A percentile compares a stretch with the other conserved stretches of the same genome.
phyloP scores from a whole-genome alignment of 129 eudicot genomes.

The Tanacetum coccineum region DNA sequence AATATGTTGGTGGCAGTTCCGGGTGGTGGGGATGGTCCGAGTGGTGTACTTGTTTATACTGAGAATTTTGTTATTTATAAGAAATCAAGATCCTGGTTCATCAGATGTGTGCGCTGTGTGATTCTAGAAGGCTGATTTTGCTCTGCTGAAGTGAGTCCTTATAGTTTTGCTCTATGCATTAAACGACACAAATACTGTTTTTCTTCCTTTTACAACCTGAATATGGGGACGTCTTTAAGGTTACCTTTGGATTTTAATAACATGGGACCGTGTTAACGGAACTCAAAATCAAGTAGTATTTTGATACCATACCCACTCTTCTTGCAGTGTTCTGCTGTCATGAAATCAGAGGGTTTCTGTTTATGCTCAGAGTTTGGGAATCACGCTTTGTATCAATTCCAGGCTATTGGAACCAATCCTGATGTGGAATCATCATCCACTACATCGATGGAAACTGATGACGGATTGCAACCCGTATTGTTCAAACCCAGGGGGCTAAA shows the following conservation, averaged over 20 bases:
- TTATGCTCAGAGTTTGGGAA: slow-evolving; percentile 99
- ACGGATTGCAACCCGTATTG: slow-evolving; percentile 93
- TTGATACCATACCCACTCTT: slow-evolving; percentile 90
- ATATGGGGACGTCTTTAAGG: slow-evolving; percentile 93
- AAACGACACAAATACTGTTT: slow-evolving; percentile 84
- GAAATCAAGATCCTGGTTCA: no score
- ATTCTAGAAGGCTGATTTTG: no score
- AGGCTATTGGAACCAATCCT: slow-evolving; percentile 90
- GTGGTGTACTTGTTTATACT: no score
- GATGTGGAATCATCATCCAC: slow-evolving; percentile 95
- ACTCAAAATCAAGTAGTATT: slow-evolving; percentile 85
- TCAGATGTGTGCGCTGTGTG: no score
- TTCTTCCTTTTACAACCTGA: slow-evolving; percentile 93
- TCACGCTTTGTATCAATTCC: slow-evolving; percentile 93
- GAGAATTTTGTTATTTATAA: no score
- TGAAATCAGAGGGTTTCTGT: slow-evolving; percentile 77
- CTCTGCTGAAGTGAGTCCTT: no score
- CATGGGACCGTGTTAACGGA: slow-evolving; percentile 80
- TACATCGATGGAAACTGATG: slow-evolving; percentile 89
- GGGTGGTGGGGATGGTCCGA: no score
- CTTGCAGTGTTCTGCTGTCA: slow-evolving; percentile 86
- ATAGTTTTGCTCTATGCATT: slow-evolving; percentile 91
- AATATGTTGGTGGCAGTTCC: no score
- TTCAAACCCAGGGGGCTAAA: slow-evolving; percentile 90
- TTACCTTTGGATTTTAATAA: slow-evolving; percentile 77